Evolutionary conservation across 352 stramenopile genomes (phyloP).

Genomic region (Phytophthora boehmeriae): DNA sequence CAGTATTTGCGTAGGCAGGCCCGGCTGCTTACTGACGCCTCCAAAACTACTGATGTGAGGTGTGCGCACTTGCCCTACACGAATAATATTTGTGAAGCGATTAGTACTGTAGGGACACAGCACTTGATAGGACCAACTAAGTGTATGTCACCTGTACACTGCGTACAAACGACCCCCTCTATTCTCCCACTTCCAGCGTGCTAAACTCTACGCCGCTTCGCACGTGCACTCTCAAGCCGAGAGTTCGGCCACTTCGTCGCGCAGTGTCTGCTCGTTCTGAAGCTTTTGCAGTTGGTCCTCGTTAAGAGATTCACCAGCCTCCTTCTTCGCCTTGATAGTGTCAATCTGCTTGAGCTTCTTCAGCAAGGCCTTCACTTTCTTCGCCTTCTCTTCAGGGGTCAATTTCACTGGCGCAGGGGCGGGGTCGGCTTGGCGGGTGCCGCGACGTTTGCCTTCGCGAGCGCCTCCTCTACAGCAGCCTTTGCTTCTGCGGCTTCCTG

Average conservation of each 20-base stretch:
- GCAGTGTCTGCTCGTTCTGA: constrained; percentile 61
- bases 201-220: background rate
- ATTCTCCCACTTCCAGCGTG: background rate
- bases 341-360: constrained; percentile 92
- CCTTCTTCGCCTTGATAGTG: constrained; percentile 78
- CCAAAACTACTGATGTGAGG: too few species aligned
- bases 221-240: constrained; percentile 33
- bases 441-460: constrained; percentile 44
- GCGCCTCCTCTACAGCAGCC: constrained; percentile 65
- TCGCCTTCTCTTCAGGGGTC: constrained; percentile 82
- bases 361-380: constrained; percentile 81
- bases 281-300: constrained; percentile 85
- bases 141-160: too few species aligned
- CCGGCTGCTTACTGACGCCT: too few species aligned
- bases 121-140: background rate
- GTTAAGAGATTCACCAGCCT: constrained; percentile 76
- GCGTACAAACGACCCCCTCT: background rate
- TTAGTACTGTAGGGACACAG: too few species aligned
- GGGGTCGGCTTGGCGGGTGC: constrained; percentile 25
- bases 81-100: too few species aligned
- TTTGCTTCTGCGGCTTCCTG: constrained; percentile 74
- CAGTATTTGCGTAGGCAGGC: too few species aligned
- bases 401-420: constrained; percentile 36
- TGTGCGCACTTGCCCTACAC: too few species aligned
- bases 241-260: constrained; percentile 69